These are phyloP conservation scores for Spergularia bocconei DNA, from an alignment of 148 eudicot species.

Conservation along the genomic window DNA sequence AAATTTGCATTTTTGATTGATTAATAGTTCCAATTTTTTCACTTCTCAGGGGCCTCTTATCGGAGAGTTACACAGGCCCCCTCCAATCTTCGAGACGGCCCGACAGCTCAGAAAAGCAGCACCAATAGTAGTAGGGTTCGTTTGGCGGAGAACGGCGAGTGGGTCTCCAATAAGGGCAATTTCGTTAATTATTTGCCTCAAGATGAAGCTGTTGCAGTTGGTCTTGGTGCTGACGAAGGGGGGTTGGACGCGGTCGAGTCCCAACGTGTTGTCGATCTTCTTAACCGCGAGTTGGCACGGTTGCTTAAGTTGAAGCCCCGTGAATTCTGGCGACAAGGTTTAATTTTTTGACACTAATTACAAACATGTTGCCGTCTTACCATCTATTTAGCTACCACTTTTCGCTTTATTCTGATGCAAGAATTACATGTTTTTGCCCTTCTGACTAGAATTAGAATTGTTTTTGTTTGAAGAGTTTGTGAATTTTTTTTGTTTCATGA, in stretches of 20 bases:
- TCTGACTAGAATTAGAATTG: no score
- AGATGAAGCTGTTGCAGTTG: slow-evolving; percentile 92
- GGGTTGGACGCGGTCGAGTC: slow-evolving; percentile 85
- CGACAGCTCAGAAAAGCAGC: no score
- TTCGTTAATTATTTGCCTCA: slow-evolving; percentile 85
- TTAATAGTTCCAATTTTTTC: no score
- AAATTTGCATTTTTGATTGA: no score
- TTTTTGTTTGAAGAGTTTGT: no score
- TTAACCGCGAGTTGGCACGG: slow-evolving; percentile 60
- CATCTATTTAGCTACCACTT: neutral
- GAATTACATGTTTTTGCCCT: no score
- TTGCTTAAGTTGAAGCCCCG: slow-evolving; percentile 68
- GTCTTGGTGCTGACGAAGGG: slow-evolving; percentile 66
- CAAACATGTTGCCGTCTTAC: neutral
- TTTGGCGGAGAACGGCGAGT: no score
- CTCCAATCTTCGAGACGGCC: no score
- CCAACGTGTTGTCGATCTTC: slow-evolving; percentile 77
- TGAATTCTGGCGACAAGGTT: slow-evolving; percentile 88
- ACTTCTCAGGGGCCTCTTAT: no score
- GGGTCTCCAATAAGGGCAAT: slow-evolving; percentile 30
- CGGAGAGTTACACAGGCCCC: no score
- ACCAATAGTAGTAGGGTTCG: no score
- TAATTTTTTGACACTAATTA: neutral
- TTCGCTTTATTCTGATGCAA: neutral
- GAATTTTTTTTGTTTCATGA: no score